A percentile compares a stretch with the other conserved stretches of the same genome.
These are phyloP conservation scores for Cynanchum wilfordii DNA, from an alignment of 257 asterid genomes.

Conservation along the genomic window DNA sequence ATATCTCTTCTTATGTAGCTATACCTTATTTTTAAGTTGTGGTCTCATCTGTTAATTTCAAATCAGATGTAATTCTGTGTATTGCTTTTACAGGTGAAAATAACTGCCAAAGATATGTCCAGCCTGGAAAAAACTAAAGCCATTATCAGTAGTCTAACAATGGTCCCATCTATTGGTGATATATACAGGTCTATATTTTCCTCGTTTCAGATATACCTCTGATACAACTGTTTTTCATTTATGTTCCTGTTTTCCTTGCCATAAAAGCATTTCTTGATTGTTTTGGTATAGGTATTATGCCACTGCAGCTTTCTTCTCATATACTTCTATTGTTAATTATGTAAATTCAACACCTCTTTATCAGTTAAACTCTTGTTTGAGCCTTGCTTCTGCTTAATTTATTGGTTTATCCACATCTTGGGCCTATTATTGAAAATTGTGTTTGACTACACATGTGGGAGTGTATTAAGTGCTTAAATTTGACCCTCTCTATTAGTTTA, in stretches of 20 bases:
- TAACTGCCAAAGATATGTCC: slow-evolving; percentile 66
- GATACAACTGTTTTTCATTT: background rate
- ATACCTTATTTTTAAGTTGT: slow-evolving; percentile 13
- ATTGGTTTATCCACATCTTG: no score
- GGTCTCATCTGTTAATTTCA: slow-evolving; percentile 10
- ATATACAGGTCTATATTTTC: slow-evolving; percentile 59
- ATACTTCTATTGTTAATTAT: no score
- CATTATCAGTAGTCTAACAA: slow-evolving; percentile 65
- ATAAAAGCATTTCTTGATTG: background rate
- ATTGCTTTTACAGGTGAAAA: slow-evolving; percentile 61
- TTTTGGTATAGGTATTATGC: background rate
- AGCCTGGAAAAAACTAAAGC: slow-evolving; percentile 85
- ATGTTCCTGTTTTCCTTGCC: background rate
- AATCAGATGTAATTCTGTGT: slow-evolving; percentile 8
- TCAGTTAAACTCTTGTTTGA: no score
- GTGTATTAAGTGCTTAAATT: no score
- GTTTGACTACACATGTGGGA: no score
- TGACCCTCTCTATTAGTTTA: no score
- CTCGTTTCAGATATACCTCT: background rate
- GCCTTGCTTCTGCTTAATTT: no score
- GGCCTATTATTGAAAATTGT: no score
- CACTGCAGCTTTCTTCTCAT: no score
- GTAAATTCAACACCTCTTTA: no score
- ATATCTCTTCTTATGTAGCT: background rate
- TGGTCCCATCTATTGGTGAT: slow-evolving; percentile 85